phyloP scores from a whole-genome alignment of 129 eudicot species.

The Flaveria sonorensis region DNA sequence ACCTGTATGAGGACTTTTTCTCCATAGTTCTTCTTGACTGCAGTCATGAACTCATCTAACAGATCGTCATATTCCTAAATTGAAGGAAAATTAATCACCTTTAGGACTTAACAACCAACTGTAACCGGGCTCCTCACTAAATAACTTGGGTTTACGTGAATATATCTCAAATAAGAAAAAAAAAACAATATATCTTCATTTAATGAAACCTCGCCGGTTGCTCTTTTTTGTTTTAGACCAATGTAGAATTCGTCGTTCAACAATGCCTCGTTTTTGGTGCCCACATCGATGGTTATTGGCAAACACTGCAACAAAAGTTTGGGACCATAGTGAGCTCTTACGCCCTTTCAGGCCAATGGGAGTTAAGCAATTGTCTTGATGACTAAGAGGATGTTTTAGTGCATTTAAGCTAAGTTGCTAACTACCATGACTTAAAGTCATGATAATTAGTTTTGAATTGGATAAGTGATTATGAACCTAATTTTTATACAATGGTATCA shows the following conservation, averaged over 20 bases:
- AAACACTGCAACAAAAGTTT: slow-evolving; percentile 55
- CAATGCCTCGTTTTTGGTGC: slow-evolving; percentile 82
- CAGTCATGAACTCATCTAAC: slow-evolving; percentile 89
- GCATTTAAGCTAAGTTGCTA: not conserved
- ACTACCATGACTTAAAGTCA: not conserved
- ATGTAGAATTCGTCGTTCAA: slow-evolving; percentile 86
- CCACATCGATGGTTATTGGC: slow-evolving; percentile 91
- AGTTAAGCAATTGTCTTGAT: not conserved
- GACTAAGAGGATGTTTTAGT: not conserved
- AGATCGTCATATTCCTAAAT: slow-evolving; percentile 82
- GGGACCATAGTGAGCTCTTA: not conserved
- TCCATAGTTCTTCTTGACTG: slow-evolving; percentile 91
- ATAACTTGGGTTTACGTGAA: not conserved
- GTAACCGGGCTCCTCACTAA: not conserved
- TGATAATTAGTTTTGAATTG: not conserved
- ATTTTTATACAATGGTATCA: not conserved
- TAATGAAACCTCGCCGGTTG: slow-evolving; percentile 75
- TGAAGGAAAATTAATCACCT: slow-evolving; percentile 10
- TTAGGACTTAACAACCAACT: not conserved
- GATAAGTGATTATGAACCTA: not conserved
- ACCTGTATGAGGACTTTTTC: slow-evolving; percentile 91
- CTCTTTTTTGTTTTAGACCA: slow-evolving; percentile 82
- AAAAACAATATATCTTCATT: not conserved
- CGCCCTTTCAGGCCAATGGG: not conserved
- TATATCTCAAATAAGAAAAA: not conserved